These are phyloP conservation scores for Angomonas ambiguus DNA, from an alignment of 208 protist species.

Conservation along the genomic window DNA sequence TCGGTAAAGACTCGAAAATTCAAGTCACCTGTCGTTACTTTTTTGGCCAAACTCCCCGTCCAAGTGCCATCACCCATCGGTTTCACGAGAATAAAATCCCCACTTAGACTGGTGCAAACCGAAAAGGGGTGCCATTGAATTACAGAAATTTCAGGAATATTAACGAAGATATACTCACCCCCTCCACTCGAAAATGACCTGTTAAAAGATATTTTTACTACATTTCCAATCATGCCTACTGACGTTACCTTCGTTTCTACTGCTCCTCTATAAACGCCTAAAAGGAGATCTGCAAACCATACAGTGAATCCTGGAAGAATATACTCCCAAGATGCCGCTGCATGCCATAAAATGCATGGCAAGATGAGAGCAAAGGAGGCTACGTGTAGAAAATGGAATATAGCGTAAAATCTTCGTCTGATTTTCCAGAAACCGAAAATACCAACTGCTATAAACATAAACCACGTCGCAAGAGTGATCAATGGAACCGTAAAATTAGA, in stretches of 20 bases:
- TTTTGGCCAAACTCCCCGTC: neutral
- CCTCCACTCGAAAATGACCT: neutral
- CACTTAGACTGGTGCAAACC: slow-evolving; percentile 9
- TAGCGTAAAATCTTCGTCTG: slow-evolving; percentile 23
- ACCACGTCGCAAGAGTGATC: slow-evolving; percentile 20
- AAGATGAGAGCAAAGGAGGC: slow-evolving; percentile 18
- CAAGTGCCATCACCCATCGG: neutral
- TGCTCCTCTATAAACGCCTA: slow-evolving; percentile 14
- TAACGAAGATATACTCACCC: slow-evolving; percentile 29
- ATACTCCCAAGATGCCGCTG: slow-evolving; percentile 29
- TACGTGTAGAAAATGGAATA: slow-evolving; percentile 34
- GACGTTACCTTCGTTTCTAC: neutral
- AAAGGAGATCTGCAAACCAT: slow-evolving; percentile 22
- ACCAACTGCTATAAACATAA: slow-evolving; percentile 19
- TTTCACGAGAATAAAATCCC: neutral
- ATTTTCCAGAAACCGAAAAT: slow-evolving; percentile 22
- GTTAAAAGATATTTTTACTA: neutral
- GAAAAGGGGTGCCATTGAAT: slow-evolving; percentile 40
- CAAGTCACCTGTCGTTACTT: neutral
- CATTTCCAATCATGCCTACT: neutral
- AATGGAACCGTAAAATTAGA: slow-evolving; percentile 33
- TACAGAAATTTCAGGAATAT: slow-evolving; percentile 28
- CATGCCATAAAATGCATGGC: slow-evolving; percentile 30
- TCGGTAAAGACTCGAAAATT: slow-evolving; percentile 1
- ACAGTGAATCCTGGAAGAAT: slow-evolving; percentile 27